These are phyloP conservation scores for Yamadazyma taylorii DNA, from an alignment of 1,139 yeast species.

Conservation along the genomic window DNA sequence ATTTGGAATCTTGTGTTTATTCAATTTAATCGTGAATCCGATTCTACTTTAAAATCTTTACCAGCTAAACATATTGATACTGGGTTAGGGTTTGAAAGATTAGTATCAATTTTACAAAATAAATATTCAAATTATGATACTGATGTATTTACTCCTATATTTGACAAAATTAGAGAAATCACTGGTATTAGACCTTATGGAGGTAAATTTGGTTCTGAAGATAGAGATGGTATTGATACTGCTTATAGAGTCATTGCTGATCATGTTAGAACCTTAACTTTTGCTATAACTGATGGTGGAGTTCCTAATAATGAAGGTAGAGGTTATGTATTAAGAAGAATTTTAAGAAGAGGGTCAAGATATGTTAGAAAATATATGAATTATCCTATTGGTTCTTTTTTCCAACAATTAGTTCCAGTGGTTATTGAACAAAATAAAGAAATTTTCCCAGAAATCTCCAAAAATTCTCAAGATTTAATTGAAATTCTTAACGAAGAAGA, in stretches of 20 bases:
- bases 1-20: slow-evolving; percentile 97
- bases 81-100: slow-evolving; percentile 98
- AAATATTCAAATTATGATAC: slow-evolving; percentile 94
- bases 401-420: slow-evolving; percentile 89
- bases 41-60: slow-evolving; percentile 72
- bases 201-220: slow-evolving; percentile 92
- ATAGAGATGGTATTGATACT: slow-evolving; percentile 91
- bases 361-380: slow-evolving; percentile 95
- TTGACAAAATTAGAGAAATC: slow-evolving; percentile 81
- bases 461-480: slow-evolving; percentile 71
- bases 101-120: slow-evolving; percentile 90
- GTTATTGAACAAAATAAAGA: slow-evolving; percentile 84
- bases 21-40: slow-evolving; percentile 93
- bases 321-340: slow-evolving; percentile 96
- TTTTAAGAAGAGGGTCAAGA: slow-evolving; percentile 96
- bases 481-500: slow-evolving; percentile 97
- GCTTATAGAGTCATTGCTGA: slow-evolving; percentile 98
- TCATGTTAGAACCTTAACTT: slow-evolving; percentile 94
- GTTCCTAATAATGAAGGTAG: slow-evolving; percentile 99
- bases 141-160: slow-evolving; percentile 90
- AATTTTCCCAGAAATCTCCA: slow-evolving; percentile 86
- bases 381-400: slow-evolving; percentile 92
- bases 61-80: slow-evolving; percentile 97
- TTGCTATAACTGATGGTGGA: slow-evolving; percentile 97
- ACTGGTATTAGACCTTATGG: slow-evolving; percentile 89